Evolutionary conservation across 306 rosid species (phyloP).

Genomic region (Nissolia schottii): DNA sequence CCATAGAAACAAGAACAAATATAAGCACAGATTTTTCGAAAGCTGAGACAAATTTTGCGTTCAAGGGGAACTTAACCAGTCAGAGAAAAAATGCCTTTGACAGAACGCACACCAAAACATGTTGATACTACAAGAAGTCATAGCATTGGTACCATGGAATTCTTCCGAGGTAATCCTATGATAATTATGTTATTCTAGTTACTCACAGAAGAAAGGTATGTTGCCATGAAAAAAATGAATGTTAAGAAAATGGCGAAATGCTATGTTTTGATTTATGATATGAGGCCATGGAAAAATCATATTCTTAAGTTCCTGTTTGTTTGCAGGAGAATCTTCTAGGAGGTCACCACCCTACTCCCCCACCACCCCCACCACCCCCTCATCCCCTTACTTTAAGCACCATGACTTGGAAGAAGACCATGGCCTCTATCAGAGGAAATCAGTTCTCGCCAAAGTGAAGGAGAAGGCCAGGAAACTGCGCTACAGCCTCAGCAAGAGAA

Average conservation of each 20-base stretch:
- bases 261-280: neutral
- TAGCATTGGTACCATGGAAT: conserved; percentile 34
- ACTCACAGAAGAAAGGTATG: neutral
- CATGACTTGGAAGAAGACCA: conserved; percentile 61
- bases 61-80: neutral
- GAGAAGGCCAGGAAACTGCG: conserved; percentile 70
- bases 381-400: conserved; percentile 30
- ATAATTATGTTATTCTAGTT: neutral
- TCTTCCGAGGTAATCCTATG: conserved; percentile 52
- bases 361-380: conserved; percentile 13
- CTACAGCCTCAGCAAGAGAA: conserved; percentile 65
- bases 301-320: neutral
- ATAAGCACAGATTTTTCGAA: conserved; percentile 12
- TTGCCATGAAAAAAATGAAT: neutral
- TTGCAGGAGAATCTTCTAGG: conserved; percentile 31
- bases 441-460: conserved; percentile 77
- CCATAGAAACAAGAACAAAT: conserved; percentile 3
- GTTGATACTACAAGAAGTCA: conserved; percentile 30
- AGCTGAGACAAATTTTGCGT: conserved; percentile 1
- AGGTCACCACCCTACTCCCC: conserved; percentile 37
- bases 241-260: neutral
- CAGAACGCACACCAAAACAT: conserved; percentile 36
- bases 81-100: conserved; percentile 45
- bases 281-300: neutral
- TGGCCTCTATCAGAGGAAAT: conserved; percentile 60